Base-by-base conservation (phyloP, 768 basidiomycete species). In the Calocybe cyanea region DNA sequence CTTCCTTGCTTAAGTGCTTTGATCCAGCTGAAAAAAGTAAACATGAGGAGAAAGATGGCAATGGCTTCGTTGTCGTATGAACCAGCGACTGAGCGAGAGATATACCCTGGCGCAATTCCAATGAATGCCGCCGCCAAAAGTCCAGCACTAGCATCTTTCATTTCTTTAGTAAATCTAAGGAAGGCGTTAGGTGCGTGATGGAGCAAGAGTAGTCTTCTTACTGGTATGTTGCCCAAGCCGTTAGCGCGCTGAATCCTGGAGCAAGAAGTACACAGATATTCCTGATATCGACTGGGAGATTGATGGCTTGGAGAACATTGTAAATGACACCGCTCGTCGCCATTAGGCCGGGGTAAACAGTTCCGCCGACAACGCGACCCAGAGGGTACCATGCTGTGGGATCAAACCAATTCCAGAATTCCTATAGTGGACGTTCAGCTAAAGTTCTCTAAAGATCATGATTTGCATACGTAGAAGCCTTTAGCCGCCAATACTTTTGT, bases 391-490 rank as follows among this genome's bases (percentile, higher is more conserved):
- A 99, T 55, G 95, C 95, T 3, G 95, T 96, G 17, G 94, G 94
- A 67, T 99, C 96, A 63, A 99, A 99, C 96, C 96, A 99, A 62
- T 99, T 99, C 96, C 96, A 99, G 70, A 99, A 98, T 83, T 89
- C 95, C 92, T 96, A 51, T 11, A 28, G 9, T 18, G 24, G 42
- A 10, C 40, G 31, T 5, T 46, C 14, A 43, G 50, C n/a, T n/a
- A n/a, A n/a, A n/a, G n/a, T n/a, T n/a, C n/a, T n/a, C 9, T 3
- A n/a, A 4, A 15, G 38, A 28, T 7, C 17, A 24, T 24, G 4
- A 14, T 43, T 17, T 11, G 70, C 89, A 46, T 53, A 95, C 94
- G 73, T 97, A 94, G 71, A 99, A 98, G 14, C 96, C 96, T 57
- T 97, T 76, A 9, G 88, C 79, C 20, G 93, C 89, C 36, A 99